Percentiles rank a stretch among this genome's conserved stretches.
Evolutionary conservation across 2,329 filamentous ascomycete genomes (phyloP).

Genomic region (Zymoseptoria passerinii): DNA sequence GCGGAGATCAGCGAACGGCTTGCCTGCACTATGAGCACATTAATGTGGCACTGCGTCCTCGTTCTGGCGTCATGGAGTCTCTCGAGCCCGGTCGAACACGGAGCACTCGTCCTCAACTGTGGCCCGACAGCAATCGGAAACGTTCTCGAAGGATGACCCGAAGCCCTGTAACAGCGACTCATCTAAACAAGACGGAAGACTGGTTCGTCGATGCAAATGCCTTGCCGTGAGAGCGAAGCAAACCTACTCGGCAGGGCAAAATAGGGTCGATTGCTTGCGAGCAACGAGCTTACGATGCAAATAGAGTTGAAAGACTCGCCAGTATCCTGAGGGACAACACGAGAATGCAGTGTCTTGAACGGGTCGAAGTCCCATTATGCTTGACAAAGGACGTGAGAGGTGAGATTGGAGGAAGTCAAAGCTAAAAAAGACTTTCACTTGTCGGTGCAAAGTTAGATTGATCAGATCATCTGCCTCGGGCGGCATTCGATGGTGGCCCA

Average conservation of each 20-base stretch:
- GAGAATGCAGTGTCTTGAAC: too few relatives aligned
- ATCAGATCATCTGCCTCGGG: not conserved
- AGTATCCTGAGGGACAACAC: too few relatives aligned
- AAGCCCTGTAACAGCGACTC: not conserved
- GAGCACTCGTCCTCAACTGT: not conserved
- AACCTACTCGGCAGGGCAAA: too few relatives aligned
- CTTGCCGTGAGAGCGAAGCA: too few relatives aligned
- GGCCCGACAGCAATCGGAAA: not conserved
- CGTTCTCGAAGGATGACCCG: not conserved
- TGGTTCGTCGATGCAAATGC: too few relatives aligned
- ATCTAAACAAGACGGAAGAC: not conserved
- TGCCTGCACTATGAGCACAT: not conserved
- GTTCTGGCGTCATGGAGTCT: not conserved
- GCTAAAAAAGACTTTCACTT: not conserved
- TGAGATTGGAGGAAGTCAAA: not conserved
- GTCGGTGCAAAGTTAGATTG: not conserved
- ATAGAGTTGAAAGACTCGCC: too few relatives aligned
- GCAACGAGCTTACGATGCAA: too few relatives aligned
- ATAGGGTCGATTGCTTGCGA: too few relatives aligned
- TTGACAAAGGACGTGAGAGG: not conserved
- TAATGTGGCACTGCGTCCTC: not conserved
- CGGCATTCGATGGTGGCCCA: too few relatives aligned
- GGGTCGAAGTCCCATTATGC: too few relatives aligned
- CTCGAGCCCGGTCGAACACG: not conserved
- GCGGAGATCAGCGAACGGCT: too few relatives aligned